Percentiles rank a stretch among this genome's conserved stretches.
Evolutionary conservation across 2,329 filamentous ascomycete genomes (phyloP).

Genomic region (Orbilia ellipsospora): DNA sequence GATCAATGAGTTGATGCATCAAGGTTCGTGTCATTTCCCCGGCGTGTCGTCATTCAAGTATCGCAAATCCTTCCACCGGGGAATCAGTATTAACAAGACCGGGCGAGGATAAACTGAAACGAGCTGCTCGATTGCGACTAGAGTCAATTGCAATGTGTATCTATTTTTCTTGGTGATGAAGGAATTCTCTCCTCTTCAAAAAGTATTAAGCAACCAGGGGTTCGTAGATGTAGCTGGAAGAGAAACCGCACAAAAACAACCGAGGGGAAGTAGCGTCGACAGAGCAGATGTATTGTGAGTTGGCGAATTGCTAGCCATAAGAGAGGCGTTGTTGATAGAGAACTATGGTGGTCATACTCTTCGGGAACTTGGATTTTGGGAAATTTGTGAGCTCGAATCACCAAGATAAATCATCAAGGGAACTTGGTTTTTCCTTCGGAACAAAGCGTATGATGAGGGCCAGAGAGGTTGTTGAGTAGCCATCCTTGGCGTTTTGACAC

Average conservation of each 20-base stretch:
- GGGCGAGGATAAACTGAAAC: too few relatives aligned
- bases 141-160: too few relatives aligned
- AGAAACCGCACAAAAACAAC: background rate
- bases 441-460: slow-evolving; percentile 21
- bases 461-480: background rate
- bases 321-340: background rate
- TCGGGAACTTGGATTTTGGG: too few relatives aligned
- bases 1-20: background rate
- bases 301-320: background rate
- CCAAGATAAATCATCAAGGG: too few relatives aligned
- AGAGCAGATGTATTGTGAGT: background rate
- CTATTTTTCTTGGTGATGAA: too few relatives aligned
- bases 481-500: slow-evolving; percentile 27
- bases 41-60: slow-evolving; percentile 21
- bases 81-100: background rate
- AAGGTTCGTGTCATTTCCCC: slow-evolving; percentile 13
- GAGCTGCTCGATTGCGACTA: too few relatives aligned
- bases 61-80: slow-evolving; percentile 6
- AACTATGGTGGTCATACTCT: too few relatives aligned
- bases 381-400: too few relatives aligned
- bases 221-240: background rate
- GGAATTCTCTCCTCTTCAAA: too few relatives aligned
- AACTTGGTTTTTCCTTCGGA: slow-evolving; percentile 18
- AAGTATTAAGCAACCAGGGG: background rate
- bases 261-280: background rate